Conservation (phyloP, 1,139 yeast genomes). For the Yamadazyma trypodendri region DNA sequence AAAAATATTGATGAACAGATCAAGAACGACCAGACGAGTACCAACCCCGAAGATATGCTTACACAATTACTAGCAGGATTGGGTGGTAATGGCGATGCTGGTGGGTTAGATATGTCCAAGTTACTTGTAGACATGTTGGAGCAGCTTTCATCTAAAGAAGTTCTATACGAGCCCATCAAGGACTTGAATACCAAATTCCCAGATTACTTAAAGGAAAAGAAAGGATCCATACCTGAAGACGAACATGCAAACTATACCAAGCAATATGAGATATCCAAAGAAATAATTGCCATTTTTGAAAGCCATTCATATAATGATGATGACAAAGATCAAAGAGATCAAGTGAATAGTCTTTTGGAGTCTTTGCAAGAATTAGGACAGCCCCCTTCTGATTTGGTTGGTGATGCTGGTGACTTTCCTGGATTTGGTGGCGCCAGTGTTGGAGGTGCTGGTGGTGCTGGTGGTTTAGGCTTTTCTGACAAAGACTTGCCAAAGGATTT, state of each 20-base stretch:
- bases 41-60: constrained; percentile 58
- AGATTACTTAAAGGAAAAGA: constrained; percentile 54
- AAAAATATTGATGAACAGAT: constrained; percentile 62
- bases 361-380: constrained; percentile 79
- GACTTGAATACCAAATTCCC: constrained; percentile 75
- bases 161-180: constrained; percentile 84
- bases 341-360: constrained; percentile 59
- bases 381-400: constrained; percentile 80
- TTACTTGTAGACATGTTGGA: constrained; percentile 76
- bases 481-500: constrained; percentile 49
- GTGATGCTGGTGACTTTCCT: constrained; percentile 61
- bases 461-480: constrained; percentile 38
- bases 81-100: constrained; percentile 47
- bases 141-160: constrained; percentile 82
- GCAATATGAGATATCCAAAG: constrained; percentile 54
- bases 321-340: constrained; percentile 49
- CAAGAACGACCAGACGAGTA: constrained; percentile 45
- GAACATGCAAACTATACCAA: constrained; percentile 51
- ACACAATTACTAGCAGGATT: constrained; percentile 52
- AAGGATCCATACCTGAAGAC: constrained; percentile 41
- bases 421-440: constrained; percentile 46
- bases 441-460: constrained; percentile 27
- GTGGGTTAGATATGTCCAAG: constrained; percentile 57
- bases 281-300: constrained; percentile 60
- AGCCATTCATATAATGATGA: constrained; percentile 52